Evolutionary conservation across 495 filamentous ascomycete genomes (phyloP), one percentile per base, ranked within the genome.

Genomic region (Talaromyces trachyspermus): DNA sequence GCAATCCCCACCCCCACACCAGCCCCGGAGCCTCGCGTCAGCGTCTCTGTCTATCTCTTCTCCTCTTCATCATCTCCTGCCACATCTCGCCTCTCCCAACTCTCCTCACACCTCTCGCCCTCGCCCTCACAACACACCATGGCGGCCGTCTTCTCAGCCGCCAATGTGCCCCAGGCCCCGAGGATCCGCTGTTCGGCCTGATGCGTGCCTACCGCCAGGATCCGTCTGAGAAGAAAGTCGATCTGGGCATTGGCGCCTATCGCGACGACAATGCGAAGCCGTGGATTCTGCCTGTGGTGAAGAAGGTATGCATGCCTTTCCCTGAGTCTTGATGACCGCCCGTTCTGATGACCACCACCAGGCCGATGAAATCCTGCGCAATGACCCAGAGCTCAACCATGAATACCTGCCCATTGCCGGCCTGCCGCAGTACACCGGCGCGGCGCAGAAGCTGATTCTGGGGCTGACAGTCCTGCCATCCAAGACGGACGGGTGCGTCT

Each of bases 321-420:
- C 29, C 10, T 46, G 37, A 45, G 33, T 22, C 39, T 47, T 49
- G 39, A 35, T 49, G 32, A 43, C 43, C 27, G 44, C 26, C 4
- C 46, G 26, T 48, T 40, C 14, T 38, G 32, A 26, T 20, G 43
- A 14, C 14, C 36, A 43, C 43, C 29, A 44, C 50, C 59, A 96
- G 94, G 94, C 94, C 43, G 91, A 97, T 59, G 83, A 88, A 39
- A 79, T 86, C 51, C 72, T 97, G 36, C 84, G 82, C 57, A 85
- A 83, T 56, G 90, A 96, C 61, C 91, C 94, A 51, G 75, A 83
- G 41, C 70, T 95, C 43, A 95, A 99, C 72, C 89, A 97, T 74
- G 92, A 99, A 79, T 99, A 97, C 64, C 87, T 95, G 49, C 90
- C 94, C 40, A 99, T 99, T 62, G 85, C 89, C 47, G 92, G 92